Conservation (phyloP, 2,329 filamentous ascomycete species). For the Colletotrichum cordylinicola region DNA sequence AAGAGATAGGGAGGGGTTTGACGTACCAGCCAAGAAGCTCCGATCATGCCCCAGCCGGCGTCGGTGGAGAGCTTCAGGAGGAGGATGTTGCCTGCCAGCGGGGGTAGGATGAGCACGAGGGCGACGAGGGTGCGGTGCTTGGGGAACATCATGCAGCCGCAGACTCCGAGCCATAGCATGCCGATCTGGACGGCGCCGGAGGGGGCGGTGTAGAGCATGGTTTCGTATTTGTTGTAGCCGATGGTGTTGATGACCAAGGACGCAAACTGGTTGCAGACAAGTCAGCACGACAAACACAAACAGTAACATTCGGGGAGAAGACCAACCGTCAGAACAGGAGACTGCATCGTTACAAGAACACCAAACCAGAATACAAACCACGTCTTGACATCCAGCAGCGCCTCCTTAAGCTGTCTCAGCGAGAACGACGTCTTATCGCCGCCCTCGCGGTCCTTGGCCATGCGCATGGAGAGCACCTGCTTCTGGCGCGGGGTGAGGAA, state of each 20-base stretch:
- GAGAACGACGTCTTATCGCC: constrained; percentile 48
- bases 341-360: constrained; percentile 50
- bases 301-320: fast-evolving
- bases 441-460: constrained; percentile 36
- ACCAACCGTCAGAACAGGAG: constrained; percentile 46
- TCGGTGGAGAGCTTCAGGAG: constrained; percentile 44
- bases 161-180: constrained; percentile 50
- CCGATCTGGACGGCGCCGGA: constrained; percentile 51
- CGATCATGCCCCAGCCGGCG: constrained; percentile 52
- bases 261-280: constrained; percentile 39
- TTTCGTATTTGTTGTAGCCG: constrained; percentile 48
- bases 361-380: constrained; percentile 52
- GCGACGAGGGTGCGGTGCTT: constrained; percentile 43
- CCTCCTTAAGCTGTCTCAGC: constrained; percentile 46
- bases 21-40: constrained; percentile 49
- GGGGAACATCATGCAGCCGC: constrained; percentile 42
- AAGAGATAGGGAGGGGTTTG: background rate
- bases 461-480: constrained; percentile 40
- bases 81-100: constrained; percentile 49
- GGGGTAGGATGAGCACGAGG: constrained; percentile 43
- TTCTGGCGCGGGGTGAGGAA: constrained; percentile 50
- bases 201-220: constrained; percentile 52
- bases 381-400: constrained; percentile 46
- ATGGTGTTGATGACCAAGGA: constrained; percentile 54
- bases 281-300: constrained; percentile 23